These are phyloP conservation scores for Coniochaeta sp. DNA, from an alignment of 2,329 filamentous ascomycete species.

Conservation along the genomic window DNA sequence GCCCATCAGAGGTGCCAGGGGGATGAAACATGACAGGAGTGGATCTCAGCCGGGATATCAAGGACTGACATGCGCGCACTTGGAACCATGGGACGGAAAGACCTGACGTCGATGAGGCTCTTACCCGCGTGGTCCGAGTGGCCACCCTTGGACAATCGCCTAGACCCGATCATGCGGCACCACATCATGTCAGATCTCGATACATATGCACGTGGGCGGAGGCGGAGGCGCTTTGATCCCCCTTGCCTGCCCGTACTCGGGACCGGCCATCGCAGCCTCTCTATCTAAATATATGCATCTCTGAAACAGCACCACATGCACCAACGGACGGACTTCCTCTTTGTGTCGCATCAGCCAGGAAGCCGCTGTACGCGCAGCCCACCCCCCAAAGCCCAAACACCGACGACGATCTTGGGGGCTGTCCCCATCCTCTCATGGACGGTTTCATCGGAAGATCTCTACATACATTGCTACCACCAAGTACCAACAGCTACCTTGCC, in stretches of 20 bases:
- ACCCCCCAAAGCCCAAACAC: neutral
- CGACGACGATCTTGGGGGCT: neutral
- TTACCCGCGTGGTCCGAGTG: conserved; percentile 10
- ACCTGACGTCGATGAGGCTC: conserved; percentile 17
- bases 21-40: conserved; percentile 6
- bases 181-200: conserved; percentile 14
- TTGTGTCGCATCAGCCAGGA: neutral
- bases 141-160: conserved; percentile 9
- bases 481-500: neutral
- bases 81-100: conserved; percentile 1
- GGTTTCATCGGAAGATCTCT: neutral
- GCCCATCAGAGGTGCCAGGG: neutral
- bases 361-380: neutral
- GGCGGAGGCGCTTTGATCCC: conserved; percentile 15
- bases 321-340: neutral
- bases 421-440: neutral
- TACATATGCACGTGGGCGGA: conserved; percentile 12
- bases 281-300: neutral
- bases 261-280: neutral
- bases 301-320: conserved; percentile 1
- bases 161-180: conserved; percentile 15
- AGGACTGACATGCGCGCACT: neutral
- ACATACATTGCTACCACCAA: neutral
- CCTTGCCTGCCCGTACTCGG: neutral
- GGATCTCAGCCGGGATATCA: conserved; percentile 5